These are phyloP conservation scores for Penicillium robsamsonii DNA, from an alignment of 495 filamentous ascomycete genomes.

Conservation along the genomic window DNA sequence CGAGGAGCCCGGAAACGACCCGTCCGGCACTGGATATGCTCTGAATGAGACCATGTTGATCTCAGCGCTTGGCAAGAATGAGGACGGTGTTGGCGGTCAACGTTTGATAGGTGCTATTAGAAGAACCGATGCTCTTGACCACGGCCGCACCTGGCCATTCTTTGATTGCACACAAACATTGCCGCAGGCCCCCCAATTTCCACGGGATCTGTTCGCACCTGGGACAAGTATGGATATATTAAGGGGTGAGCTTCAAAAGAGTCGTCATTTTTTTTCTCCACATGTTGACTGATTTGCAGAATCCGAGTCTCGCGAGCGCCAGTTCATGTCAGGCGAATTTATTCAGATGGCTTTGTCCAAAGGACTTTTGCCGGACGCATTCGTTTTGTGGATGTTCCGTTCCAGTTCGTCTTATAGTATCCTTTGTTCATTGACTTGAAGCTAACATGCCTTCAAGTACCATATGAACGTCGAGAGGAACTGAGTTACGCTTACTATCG, in stretches of 20 bases:
- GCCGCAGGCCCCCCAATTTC: conserved; percentile 40
- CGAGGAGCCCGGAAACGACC: not conserved
- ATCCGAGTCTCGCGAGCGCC: conserved; percentile 53
- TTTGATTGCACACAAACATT: conserved; percentile 43
- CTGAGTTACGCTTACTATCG: conserved; percentile 65
- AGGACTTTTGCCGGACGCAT: conserved; percentile 61
- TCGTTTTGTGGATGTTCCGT: conserved; percentile 71
- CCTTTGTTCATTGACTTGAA: not conserved
- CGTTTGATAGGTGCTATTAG: conserved; percentile 69
- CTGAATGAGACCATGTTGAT: conserved; percentile 46
- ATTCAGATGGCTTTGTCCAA: conserved; percentile 43
- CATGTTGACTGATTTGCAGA: conserved; percentile 29
- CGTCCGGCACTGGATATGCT: conserved; percentile 1
- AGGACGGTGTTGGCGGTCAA: conserved; percentile 48
- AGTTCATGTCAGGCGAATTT: conserved; percentile 67
- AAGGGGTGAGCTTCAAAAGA: conserved; percentile 31
- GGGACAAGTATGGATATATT: conserved; percentile 31
- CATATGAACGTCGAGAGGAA: conserved; percentile 56
- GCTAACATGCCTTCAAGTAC: conserved; percentile 39
- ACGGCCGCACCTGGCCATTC: conserved; percentile 65
- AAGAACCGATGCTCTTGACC: conserved; percentile 67
- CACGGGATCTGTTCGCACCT: conserved; percentile 26
- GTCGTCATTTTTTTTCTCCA: not conserved
- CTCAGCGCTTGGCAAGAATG: conserved; percentile 50
- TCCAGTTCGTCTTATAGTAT: conserved; percentile 43